Conservation (phyloP, 2,329 filamentous ascomycete species). For the Microcera coccophila region DNA sequence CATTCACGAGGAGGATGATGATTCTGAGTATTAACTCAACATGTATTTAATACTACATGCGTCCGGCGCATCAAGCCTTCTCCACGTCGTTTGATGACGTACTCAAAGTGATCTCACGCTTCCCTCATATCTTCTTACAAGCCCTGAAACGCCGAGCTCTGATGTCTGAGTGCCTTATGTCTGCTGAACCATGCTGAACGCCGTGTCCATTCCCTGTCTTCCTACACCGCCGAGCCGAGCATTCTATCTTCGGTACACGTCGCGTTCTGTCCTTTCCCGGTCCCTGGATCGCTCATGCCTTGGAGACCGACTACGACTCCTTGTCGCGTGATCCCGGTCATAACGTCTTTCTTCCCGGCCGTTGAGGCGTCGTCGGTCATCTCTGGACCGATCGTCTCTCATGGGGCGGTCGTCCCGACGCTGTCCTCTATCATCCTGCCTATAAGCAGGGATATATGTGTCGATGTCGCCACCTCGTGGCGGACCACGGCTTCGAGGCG, state of each 20-base stretch:
- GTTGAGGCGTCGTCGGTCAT: constrained; percentile 31
- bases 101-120: too few species aligned
- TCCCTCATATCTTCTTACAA: too few species aligned
- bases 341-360: constrained; percentile 37
- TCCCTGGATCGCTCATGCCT: constrained; percentile 38
- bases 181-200: neutral
- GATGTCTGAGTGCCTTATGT: too few species aligned
- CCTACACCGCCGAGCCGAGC: constrained; percentile 2
- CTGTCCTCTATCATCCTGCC: constrained; percentile 32
- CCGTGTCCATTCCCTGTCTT: constrained; percentile 2
- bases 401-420: constrained; percentile 34
- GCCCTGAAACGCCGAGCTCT: too few species aligned
- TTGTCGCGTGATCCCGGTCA: constrained; percentile 39
- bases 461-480: constrained; percentile 39
- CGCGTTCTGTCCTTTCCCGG: constrained; percentile 45
- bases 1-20: constrained; percentile 67
- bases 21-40: constrained; percentile 38
- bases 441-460: constrained; percentile 50
- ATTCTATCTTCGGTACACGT: constrained; percentile 48
- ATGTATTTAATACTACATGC: neutral
- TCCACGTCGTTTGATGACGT: too few species aligned
- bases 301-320: constrained; percentile 40
- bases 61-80: neutral
- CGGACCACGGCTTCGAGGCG: constrained; percentile 32
- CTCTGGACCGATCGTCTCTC: constrained; percentile 14